These are phyloP conservation scores for Populus simonii DNA, from an alignment of 345 rosid species.

Conservation along the genomic window DNA sequence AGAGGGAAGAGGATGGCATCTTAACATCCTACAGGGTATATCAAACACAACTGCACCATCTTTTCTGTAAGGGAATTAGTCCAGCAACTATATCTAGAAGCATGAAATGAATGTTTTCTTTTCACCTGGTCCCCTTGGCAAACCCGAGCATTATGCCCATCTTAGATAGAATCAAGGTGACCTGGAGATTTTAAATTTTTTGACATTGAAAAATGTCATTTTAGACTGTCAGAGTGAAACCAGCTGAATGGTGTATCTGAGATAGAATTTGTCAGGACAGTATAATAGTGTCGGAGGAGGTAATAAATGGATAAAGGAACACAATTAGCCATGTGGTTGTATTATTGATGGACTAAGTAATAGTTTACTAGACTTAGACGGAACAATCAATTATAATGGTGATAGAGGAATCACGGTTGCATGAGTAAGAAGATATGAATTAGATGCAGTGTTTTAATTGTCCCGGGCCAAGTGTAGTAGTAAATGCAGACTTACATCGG, in stretches of 20 bases:
- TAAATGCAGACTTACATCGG: slow-evolving; percentile 45
- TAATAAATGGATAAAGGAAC: neutral
- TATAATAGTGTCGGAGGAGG: neutral
- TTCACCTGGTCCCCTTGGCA: neutral
- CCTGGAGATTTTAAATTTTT: neutral
- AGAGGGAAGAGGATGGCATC: neutral
- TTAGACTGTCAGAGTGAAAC: neutral
- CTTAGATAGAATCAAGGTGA: neutral
- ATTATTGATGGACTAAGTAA: neutral
- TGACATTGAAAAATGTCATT: neutral
- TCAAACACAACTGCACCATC: neutral
- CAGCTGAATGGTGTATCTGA: neutral
- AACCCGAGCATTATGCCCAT: neutral
- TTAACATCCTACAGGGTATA: neutral
- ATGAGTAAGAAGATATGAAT: neutral
- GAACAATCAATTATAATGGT: neutral
- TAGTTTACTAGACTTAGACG: neutral
- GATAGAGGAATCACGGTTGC: neutral
- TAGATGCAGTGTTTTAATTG: neutral
- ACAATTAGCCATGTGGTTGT: neutral
- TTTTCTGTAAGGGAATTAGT: neutral
- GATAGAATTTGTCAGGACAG: neutral
- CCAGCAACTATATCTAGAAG: neutral
- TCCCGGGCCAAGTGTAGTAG: neutral
- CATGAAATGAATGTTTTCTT: neutral